Evolutionary conservation across 176 grass and related monocot species (phyloP), one percentile per base, ranked within the genome.

Genomic region (Bolboschoenus planiculmis): DNA sequence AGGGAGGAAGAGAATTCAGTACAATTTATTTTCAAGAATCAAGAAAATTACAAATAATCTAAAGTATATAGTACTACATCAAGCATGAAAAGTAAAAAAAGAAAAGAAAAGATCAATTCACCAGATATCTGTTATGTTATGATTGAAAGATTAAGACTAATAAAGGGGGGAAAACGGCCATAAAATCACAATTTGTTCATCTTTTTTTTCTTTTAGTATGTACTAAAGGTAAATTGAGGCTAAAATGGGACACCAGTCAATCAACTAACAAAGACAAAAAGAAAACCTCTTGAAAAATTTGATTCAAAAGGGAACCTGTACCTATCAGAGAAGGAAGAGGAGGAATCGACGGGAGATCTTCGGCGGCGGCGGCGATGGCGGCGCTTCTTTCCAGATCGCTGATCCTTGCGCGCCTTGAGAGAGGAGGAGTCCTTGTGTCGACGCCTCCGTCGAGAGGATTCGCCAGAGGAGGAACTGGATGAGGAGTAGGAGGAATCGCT

Each of bases 391-490:
- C 13, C 15, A 14, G 79, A 48, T 1, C 56, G 31, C 1, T 46
- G 79, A 60, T 81, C 79, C 56, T 81, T 81, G 37, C 79, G 56
- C 13, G 36, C 57, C 36, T 81, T 81, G 56, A 81, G 79, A 0
- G 78, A 80, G 42, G 72, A 77, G 51, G 51, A 39, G 13, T 81
- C 79, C 57, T 81, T 64, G 37, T 15, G 18, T 10, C 35, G 79
- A 21, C 56, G 79, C 42, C 36, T 81, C 23, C 79, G 5, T 2
- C 79, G 78, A 60, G 78, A 24, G 15, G 34, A 59, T 14, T 61
- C 33, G 31, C 16, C 33, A 0, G 76, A 42, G 48, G 76, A 56
- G 53, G n/a, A 33, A 1, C 3, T 16, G n/a, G 31, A 18, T 4
- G 66, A 63, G 10, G 39, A 76, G 24, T 42, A 79, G n/a, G 77